Base-by-base conservation (phyloP, 164 flowering plant genomes). In the Nelumbo lutea region DNA sequence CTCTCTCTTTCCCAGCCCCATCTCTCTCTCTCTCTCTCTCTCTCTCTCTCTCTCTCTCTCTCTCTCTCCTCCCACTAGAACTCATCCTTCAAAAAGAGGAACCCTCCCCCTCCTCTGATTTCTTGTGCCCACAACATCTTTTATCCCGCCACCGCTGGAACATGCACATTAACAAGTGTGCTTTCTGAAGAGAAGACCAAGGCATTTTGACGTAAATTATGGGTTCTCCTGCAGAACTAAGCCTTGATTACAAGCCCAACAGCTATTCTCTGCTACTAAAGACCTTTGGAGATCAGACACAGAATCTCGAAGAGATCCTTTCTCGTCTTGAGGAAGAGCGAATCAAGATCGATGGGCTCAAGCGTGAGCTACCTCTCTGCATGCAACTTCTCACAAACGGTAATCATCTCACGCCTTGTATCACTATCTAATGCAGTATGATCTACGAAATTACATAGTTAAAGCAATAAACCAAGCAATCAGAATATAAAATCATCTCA, bases 301-400 rank as follows among this genome's bases (percentile, higher is more conserved):
- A 86, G 59, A 90, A 86, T 77, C 89, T 90, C 6, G 90, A 90
- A 79, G 92, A 90, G 1, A 79, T 86, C 57, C 87, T 90, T 3
- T 67, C 85, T 69, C 84, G 85, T 41, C 94, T 90, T 38, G 97
- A 90, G 61, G 89, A 87, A 77, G 97, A 90, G 70, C 74, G 90
- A 9, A 87, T 87, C 78, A 90, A 90, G 90, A 89, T 90, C 61
- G 92, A 88, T 53, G 97, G 86, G 9, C 86, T 90, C 78, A 90
- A 88, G 77, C 89, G 97, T 38, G 97, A 90, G 76, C 89, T 90
- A 9, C 97, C 97, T 6, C 97, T 90, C 60, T 88, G 94, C 88
- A 88, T 89, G 90, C 92, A 90, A 73, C 92, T 90, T 61, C 94
- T 90, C 66, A 78, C 83, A 43, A 86, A 83, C 72, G 97, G 97